Percentiles rank a stretch among this genome's conserved stretches.
Evolutionary conservation across 129 eudicot species (phyloP).

Genomic region (Centaurea solstitialis): DNA sequence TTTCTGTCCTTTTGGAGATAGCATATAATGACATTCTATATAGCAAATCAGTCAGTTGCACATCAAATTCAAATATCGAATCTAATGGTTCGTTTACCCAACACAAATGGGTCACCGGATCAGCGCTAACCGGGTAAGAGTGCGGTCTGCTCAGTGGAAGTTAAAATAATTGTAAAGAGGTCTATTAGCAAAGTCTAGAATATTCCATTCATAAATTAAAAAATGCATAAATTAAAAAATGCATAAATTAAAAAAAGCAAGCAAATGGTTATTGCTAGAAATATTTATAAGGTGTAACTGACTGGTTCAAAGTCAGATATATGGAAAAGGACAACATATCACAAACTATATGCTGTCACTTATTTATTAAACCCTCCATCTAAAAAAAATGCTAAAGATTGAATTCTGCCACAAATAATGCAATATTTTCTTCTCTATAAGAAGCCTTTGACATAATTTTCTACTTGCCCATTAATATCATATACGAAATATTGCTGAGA

Average conservation of each 20-base stretch:
- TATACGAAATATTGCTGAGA: background rate
- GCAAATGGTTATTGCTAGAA: constrained; percentile 3
- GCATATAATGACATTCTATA: background rate
- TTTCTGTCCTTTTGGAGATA: constrained; percentile 1
- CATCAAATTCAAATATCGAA: no score
- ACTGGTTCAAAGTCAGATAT: background rate
- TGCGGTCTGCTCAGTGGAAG: background rate
- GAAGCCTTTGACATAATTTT: background rate
- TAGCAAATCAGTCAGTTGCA: background rate
- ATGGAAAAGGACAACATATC: background rate
- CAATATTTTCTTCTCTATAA: background rate
- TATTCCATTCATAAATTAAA: background rate
- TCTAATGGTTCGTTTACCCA: background rate
- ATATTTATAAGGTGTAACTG: background rate
- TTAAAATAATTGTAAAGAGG: background rate
- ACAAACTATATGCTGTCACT: background rate
- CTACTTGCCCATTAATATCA: background rate
- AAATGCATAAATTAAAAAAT: no score
- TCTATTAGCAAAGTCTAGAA: background rate
- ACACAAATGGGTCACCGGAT: background rate
- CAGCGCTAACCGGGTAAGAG: background rate
- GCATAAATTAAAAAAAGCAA: background rate
- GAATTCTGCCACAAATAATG: background rate
- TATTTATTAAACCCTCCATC: background rate
- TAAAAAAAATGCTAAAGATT: background rate